A percentile compares a stretch with the other conserved stretches of the same genome.
Conservation (phyloP, 2,329 filamentous ascomycete species). For the Epichloe baconii region DNA sequence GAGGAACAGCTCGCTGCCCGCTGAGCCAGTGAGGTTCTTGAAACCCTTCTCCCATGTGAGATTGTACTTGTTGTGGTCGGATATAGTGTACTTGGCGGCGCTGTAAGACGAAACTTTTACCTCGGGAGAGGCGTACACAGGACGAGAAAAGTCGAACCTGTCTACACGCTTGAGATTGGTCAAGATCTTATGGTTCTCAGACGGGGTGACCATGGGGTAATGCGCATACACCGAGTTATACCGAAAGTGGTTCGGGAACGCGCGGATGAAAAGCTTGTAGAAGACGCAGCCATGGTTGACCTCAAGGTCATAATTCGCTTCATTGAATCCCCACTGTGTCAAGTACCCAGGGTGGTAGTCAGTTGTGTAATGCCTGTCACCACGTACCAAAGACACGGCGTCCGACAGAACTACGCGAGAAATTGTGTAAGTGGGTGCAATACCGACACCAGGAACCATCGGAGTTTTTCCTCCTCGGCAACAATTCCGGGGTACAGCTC, state of each 20-base stretch:
- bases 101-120: constrained; percentile 48
- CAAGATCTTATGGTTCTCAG: constrained; percentile 60
- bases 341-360: constrained; percentile 63
- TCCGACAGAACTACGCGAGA: constrained; percentile 66
- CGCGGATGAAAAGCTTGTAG: constrained; percentile 70
- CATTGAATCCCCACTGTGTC: constrained; percentile 75
- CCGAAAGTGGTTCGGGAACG: constrained; percentile 70
- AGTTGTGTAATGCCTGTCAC: constrained; percentile 66
- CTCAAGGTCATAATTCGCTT: constrained; percentile 57
- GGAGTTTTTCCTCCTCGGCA: constrained; percentile 61
- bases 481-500: constrained; percentile 72
- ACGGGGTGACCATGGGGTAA: constrained; percentile 58
- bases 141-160: constrained; percentile 57
- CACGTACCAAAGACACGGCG: constrained; percentile 64
- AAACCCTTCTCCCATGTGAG: constrained; percentile 52
- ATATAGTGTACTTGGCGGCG: constrained; percentile 48
- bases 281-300: constrained; percentile 74
- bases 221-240: constrained; percentile 70
- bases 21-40: constrained; percentile 44
- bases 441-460: constrained; percentile 61
- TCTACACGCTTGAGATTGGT: constrained; percentile 52
- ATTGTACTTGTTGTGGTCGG: constrained; percentile 47
- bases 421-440: constrained; percentile 63
- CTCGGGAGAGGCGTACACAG: constrained; percentile 34
- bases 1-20: constrained; percentile 43